Conservation (phyloP, 2,329 filamentous ascomycete genomes). For the Fusarium penzigii region DNA sequence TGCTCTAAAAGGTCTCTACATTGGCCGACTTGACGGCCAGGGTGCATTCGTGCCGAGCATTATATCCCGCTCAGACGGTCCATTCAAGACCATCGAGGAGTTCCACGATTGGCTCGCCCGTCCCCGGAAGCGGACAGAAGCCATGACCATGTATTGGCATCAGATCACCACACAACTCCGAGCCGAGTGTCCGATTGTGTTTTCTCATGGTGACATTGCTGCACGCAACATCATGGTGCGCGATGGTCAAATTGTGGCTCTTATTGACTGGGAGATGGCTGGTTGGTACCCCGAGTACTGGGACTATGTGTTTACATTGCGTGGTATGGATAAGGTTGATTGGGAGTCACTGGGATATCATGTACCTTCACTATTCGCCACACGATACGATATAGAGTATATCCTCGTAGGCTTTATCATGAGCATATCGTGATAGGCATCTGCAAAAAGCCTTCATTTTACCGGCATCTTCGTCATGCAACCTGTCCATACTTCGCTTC, state of each 20-base stretch:
- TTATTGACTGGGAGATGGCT: constrained; percentile 14
- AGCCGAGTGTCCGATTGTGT: constrained; percentile 16
- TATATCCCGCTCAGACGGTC: constrained; percentile 22
- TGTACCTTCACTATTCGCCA: constrained; percentile 5
- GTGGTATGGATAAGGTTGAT: constrained; percentile 16
- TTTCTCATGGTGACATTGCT: constrained; percentile 14
- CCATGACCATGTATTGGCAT: constrained; percentile 22
- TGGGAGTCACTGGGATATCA: constrained; percentile 11
- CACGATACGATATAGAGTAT: constrained; percentile 15
- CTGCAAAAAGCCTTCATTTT: background rate
- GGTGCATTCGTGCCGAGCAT: constrained; percentile 24
- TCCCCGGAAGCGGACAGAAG: constrained; percentile 12
- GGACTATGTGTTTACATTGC: constrained; percentile 13
- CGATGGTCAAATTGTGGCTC: constrained; percentile 5
- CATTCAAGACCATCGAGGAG: constrained; percentile 16
- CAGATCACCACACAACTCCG: constrained; percentile 26
- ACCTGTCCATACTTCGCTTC: background rate
- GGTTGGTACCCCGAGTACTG: constrained; percentile 15
- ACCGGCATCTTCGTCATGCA: background rate
- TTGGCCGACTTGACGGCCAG: constrained; percentile 26
- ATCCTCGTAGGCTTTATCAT: constrained; percentile 10
- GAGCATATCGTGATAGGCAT: background rate
- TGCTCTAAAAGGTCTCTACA: constrained; percentile 12
- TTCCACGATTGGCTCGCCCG: constrained; percentile 28
- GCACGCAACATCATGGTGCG: constrained; percentile 15